A percentile compares a stretch with the other conserved stretches of the same genome.
phyloP scores from a whole-genome alignment of 345 rosid genomes.

The Zanthoxylum bungeanum region DNA sequence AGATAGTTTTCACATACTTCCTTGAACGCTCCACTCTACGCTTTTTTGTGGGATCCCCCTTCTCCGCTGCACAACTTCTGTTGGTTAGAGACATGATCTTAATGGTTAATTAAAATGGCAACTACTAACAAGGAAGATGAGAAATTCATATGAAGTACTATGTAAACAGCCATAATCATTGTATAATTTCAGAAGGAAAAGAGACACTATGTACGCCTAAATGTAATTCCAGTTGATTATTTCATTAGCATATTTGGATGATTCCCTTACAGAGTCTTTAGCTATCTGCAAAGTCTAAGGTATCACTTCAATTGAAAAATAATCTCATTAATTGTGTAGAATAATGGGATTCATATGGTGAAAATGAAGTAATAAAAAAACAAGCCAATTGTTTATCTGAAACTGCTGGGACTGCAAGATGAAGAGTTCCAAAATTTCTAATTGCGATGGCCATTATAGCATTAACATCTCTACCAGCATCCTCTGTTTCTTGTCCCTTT shows the following conservation, averaged over 20 bases:
- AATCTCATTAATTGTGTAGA: not conserved
- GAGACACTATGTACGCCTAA: not conserved
- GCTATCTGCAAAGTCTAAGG: not conserved
- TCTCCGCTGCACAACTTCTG: conserved; percentile 45
- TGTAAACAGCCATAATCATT: not conserved
- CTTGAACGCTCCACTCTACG: conserved; percentile 74
- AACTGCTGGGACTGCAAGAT: not conserved
- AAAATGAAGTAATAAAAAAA: not conserved
- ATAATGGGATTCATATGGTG: not conserved
- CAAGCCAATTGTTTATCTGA: not conserved
- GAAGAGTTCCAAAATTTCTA: not conserved
- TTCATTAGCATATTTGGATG: not conserved
- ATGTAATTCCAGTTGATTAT: not conserved
- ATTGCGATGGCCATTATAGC: not conserved
- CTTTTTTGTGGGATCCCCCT: conserved; percentile 65
- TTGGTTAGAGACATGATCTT: conserved; percentile 21
- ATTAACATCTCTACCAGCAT: not conserved
- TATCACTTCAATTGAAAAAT: not conserved
- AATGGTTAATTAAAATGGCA: not conserved
- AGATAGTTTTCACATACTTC: conserved; percentile 43
- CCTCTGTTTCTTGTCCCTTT: not conserved
- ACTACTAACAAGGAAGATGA: not conserved
- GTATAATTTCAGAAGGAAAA: not conserved
- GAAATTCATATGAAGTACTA: not conserved
- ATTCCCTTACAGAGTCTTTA: not conserved